A percentile compares a stretch with the other conserved stretches of the same genome.
phyloP scores from a whole-genome alignment of 768 basidiomycete species.

The Tephrocybe sp. region DNA sequence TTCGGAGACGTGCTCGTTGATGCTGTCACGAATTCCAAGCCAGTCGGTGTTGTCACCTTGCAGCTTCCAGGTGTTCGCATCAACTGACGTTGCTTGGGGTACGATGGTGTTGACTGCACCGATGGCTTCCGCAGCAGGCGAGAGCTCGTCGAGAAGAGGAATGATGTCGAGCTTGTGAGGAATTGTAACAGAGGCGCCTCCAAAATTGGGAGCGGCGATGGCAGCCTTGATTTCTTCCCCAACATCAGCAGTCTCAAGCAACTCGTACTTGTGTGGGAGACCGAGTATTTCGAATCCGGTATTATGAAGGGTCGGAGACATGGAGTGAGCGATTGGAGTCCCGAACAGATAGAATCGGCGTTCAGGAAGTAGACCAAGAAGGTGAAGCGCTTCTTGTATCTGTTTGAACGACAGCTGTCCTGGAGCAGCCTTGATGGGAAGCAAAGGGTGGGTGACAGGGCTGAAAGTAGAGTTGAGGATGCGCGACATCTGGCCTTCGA shows the following conservation, averaged over 20 bases:
- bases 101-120: slow-evolving; percentile 97
- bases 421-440: slow-evolving; percentile 88
- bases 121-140: slow-evolving; percentile 79
- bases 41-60: slow-evolving; percentile 97
- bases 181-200: slow-evolving; percentile 96
- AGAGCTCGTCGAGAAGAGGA: slow-evolving; percentile 74
- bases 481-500: slow-evolving; percentile 86
- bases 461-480: slow-evolving; percentile 84
- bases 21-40: slow-evolving; percentile 74
- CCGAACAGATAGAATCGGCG: slow-evolving; percentile 87
- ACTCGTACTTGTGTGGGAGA: slow-evolving; percentile 77
- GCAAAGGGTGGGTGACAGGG: slow-evolving; percentile 85
- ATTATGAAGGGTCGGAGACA: slow-evolving; percentile 94
- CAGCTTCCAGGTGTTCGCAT: slow-evolving; percentile 48
- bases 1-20: slow-evolving; percentile 40
- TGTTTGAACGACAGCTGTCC: slow-evolving; percentile 90
- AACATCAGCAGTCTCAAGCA: slow-evolving; percentile 73
- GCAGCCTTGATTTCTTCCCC: slow-evolving; percentile 64
- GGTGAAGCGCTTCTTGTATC: slow-evolving; percentile 78
- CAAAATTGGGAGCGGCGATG: slow-evolving; percentile 71
- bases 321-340: slow-evolving; percentile 82
- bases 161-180: slow-evolving; percentile 94
- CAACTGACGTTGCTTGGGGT: slow-evolving; percentile 38
- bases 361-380: slow-evolving; percentile 77
- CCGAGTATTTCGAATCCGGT: slow-evolving; percentile 80